Evolutionary conservation across 2,329 filamentous ascomycete species (phyloP), one percentile per base, ranked within the genome.

Genomic region (Emmonsiellopsis sp.): DNA sequence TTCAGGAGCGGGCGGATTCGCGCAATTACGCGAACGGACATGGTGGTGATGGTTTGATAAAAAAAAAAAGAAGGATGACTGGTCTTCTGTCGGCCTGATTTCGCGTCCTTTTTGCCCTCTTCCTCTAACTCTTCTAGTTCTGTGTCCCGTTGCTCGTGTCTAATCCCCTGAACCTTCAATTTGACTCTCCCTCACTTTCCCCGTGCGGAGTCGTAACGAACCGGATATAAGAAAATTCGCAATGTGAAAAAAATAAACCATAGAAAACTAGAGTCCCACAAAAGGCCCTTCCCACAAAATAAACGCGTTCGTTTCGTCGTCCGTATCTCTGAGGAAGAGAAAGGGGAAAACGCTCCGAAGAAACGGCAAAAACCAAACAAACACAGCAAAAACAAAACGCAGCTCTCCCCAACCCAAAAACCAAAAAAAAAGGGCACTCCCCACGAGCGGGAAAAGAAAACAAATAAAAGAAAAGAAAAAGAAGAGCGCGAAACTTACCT

Each of bases 1-100:
- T 88, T 85, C 58, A 96, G 82, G 58, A 96, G 80, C 51, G 92
- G 92, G 62, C 92, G 85, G 63, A 98, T 87, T 61, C 93, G 83
- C 55, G 92, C 91, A 59, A 97, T 88, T 55, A 97, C 91, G 66
- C 89, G 81, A 61, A 96, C 88, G 55, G 69, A 72, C 70, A 73
- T 73, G 9, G 11, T 26, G 20, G 20, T 26, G 20, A 26, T 26
- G 20, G 20, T 1, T 1, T 26, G 20, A 26, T 26, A 26, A 1
- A 26, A 26, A 26, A 26, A 26, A 26, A 26, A 26, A 2, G 3
- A n/a, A n/a, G n/a, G n/a, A n/a, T 26, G 20, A 26, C 5, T 5
- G 3, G 3, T 26, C 20, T 26, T 51, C 37, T 13, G 8, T 10
- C 35, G 10, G n/a, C 9, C 2, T 48, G 10, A n/a, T 9, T 5